These are phyloP conservation scores for Fusarium nisikadoi DNA, from an alignment of 2,329 filamentous ascomycete genomes.

Conservation along the genomic window DNA sequence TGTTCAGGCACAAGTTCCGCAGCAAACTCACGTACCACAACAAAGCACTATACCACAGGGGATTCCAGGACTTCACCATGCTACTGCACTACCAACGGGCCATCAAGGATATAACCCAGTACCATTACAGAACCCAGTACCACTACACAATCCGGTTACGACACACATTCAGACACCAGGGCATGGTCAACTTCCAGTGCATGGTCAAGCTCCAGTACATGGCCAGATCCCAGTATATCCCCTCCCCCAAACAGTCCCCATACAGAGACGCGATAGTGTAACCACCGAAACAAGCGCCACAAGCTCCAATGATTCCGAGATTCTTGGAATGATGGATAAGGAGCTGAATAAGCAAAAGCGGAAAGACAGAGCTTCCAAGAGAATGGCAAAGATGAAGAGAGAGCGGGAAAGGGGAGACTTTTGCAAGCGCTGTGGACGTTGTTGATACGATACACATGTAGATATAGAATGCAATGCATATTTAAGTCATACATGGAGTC, in stretches of 20 bases:
- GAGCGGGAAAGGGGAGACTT: background rate
- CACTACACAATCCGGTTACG: background rate
- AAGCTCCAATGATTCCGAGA: background rate
- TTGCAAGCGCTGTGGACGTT: background rate
- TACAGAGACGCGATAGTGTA: background rate
- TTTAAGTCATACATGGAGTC: no score
- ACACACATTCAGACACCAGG: background rate
- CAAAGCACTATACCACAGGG: background rate
- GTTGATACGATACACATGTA: background rate
- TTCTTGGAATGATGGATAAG: background rate
- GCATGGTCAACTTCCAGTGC: accelerated
- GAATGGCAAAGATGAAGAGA: background rate
- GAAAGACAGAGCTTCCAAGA: background rate
- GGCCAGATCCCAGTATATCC: background rate
- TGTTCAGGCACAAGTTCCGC: background rate
- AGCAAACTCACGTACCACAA: background rate
- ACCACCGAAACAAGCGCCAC: background rate
- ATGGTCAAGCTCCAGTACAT: background rate
- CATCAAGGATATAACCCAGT: background rate
- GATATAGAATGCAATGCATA: no score
- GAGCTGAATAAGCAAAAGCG: background rate
- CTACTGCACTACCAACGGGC: background rate
- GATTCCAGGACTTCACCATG: background rate
- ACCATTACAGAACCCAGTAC: background rate
- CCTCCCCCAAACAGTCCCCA: background rate